Conservation (phyloP, 352 stramenopile species). For the Phytophthora parvispora region DNA sequence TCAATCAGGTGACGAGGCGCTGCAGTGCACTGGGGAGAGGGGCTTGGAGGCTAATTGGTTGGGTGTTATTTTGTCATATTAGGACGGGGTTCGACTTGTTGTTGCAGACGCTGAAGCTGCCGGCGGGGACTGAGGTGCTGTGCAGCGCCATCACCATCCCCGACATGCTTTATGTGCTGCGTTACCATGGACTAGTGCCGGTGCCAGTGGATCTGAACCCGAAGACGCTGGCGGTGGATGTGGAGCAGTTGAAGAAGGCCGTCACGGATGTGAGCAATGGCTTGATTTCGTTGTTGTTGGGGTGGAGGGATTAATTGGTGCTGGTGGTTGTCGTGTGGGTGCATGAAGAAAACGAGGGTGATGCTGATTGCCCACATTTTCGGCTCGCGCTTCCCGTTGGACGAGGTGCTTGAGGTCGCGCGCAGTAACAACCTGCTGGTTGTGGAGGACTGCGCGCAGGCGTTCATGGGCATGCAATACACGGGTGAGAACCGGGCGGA, state of each 20-base stretch:
- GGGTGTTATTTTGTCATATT: conserved; percentile 1
- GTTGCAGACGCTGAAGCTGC: conserved; percentile 80
- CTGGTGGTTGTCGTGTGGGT: not conserved
- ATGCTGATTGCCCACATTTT: conserved; percentile 89
- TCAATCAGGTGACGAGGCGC: conserved; percentile 62
- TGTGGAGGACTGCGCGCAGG: conserved; percentile 87
- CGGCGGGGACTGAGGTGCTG: conserved; percentile 72
- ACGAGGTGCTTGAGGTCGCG: conserved; percentile 62
- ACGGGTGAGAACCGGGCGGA: conserved; percentile 69
- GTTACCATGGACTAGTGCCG: conserved; percentile 79
- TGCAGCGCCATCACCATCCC: conserved; percentile 89
- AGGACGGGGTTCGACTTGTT: conserved; percentile 89
- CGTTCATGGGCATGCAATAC: conserved; percentile 73
- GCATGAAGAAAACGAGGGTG: conserved; percentile 62
- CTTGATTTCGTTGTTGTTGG: not conserved
- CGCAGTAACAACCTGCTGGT: conserved; percentile 63
- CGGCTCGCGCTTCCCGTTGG: conserved; percentile 69
- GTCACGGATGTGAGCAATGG: conserved; percentile 49
- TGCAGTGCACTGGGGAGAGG: not conserved
- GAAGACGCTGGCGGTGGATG: conserved; percentile 69
- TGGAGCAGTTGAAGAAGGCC: conserved; percentile 49
- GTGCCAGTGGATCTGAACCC: conserved; percentile 79
- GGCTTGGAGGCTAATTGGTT: not conserved
- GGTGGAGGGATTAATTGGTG: conserved; percentile 1
- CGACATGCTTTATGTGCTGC: conserved; percentile 87